Percentiles rank a stretch among this genome's conserved stretches.
These are phyloP conservation scores for Actinomucor elegans DNA, from an alignment of 371 early-diverging fungal genomes.

Conservation along the genomic window DNA sequence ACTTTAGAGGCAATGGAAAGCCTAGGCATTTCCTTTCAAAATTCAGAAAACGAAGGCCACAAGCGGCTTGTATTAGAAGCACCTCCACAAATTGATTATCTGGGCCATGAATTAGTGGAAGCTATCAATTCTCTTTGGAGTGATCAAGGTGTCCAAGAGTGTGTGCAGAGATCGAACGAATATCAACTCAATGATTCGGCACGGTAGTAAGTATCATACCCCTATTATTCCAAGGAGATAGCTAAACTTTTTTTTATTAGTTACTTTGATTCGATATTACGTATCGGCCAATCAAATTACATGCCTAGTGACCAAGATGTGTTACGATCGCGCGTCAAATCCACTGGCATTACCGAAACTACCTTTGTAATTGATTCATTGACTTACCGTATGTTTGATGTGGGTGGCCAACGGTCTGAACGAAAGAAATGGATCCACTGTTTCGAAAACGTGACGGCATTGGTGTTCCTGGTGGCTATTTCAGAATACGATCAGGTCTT, in stretches of 20 bases:
- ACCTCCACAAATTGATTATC: slow-evolving; percentile 66
- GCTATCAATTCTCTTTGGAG: slow-evolving; percentile 80
- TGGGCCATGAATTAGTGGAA: slow-evolving; percentile 59
- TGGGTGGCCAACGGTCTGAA: slow-evolving; percentile 91
- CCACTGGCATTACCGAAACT: slow-evolving; percentile 88
- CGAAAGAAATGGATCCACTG: slow-evolving; percentile 96
- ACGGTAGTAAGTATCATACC: slow-evolving; percentile 60
- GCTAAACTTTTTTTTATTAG: slow-evolving; percentile 14
- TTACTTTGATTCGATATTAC: slow-evolving; percentile 86
- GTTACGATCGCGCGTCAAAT: slow-evolving; percentile 78
- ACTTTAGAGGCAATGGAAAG: slow-evolving; percentile 87
- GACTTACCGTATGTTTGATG: slow-evolving; percentile 91
- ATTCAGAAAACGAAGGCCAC: slow-evolving; percentile 63
- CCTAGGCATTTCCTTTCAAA: slow-evolving; percentile 65
- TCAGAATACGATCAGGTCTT: slow-evolving; percentile 93
- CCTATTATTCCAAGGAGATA: neutral
- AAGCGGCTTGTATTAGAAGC: slow-evolving; percentile 53
- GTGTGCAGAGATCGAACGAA: slow-evolving; percentile 73
- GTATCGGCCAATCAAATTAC: slow-evolving; percentile 75
- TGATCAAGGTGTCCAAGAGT: slow-evolving; percentile 76
- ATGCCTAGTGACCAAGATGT: slow-evolving; percentile 88
- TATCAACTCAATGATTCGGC: slow-evolving; percentile 89
- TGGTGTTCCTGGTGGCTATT: slow-evolving; percentile 93
- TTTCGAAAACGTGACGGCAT: slow-evolving; percentile 92
- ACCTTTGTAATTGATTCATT: slow-evolving; percentile 77